A percentile compares a stretch with the other conserved stretches of the same genome.
These are phyloP conservation scores for Pyricularia pennisetigena DNA, from an alignment of 2,329 filamentous ascomycete species.

Conservation along the genomic window DNA sequence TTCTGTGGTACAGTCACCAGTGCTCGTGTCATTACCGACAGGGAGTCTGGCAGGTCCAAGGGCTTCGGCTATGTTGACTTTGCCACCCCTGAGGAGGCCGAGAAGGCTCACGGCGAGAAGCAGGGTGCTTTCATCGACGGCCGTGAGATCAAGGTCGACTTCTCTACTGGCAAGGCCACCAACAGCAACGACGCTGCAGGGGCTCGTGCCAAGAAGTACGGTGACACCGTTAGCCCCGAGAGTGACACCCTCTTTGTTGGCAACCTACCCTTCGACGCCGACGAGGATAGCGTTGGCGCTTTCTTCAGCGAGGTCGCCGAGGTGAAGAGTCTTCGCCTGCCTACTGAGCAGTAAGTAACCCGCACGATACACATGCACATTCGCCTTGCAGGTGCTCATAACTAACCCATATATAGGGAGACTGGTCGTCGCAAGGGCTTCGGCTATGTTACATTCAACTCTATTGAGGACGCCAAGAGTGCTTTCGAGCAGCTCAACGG, in stretches of 20 bases:
- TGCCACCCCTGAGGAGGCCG: conserved; percentile 40
- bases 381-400: neutral
- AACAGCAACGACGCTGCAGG: conserved; percentile 39
- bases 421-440: conserved; percentile 83
- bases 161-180: conserved; percentile 22
- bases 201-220: conserved; percentile 59
- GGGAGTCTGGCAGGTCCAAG: conserved; percentile 71
- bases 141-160: conserved; percentile 26
- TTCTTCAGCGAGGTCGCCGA: conserved; percentile 63
- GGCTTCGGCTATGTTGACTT: conserved; percentile 95
- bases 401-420: conserved; percentile 39
- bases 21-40: conserved; percentile 76
- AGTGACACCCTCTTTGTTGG: conserved; percentile 86
- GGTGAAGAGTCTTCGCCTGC: conserved; percentile 74
- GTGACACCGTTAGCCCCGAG: conserved; percentile 70
- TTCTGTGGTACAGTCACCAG: conserved; percentile 61
- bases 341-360: conserved; percentile 61
- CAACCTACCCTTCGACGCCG: conserved; percentile 78
- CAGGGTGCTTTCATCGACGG: conserved; percentile 23
- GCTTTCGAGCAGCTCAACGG: conserved; percentile 56
- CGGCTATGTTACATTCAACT: conserved; percentile 78
- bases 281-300: conserved; percentile 64
- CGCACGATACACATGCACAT: neutral
- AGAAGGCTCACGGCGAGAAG: conserved; percentile 29
- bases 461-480: conserved; percentile 71